Base-by-base conservation (phyloP, 176 grass and related monocot species). In the Musa schizocarpa region DNA sequence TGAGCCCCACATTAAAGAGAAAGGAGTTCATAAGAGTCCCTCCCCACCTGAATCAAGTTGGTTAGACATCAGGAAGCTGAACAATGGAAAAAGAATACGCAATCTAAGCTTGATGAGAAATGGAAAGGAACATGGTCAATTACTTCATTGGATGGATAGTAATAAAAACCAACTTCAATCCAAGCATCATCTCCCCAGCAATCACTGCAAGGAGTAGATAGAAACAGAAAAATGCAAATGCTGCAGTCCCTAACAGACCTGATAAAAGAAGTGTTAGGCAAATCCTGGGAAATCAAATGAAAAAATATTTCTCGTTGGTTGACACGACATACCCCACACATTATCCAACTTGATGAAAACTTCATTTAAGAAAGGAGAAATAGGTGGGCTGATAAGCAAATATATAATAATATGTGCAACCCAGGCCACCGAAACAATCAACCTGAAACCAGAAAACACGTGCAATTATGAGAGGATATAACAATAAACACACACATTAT, bases 121-220 rank as follows among this genome's bases (percentile, higher is more conserved):
- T 21, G 6, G 59, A 11, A 88, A 69, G 43, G 43, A 70, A 50
- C 21, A 51, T 21, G 19, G 48, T 54, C 54, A 54, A 71, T 81
- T 99, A 99, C 96, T 99, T 99, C 96, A 99, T 99, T n/a, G 96
- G 96, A 83, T 99, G 96, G 80, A 99, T 99, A 68, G 91, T 99
- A 63, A 99, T 95, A 74, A 99, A 99, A 81, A 99, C 91, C 76
- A 99, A 80, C 87, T 95, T 99, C 77, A 99, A 77, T 34, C 96
- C 96, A 77, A 99, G 86, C 88, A 99, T 92, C 91, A 91, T 95
- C 83, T 94, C 96, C 69, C 96, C 96, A 57, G 96, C 96, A 86
- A 99, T 99, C 65, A 99, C 96, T 52, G 96, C 96, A 24, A 99
- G 74, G 43, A 99, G 88, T 67, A 95, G 90, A 74, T 99, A 95